Evolutionary conservation across 2,329 filamentous ascomycete genomes (phyloP).

Genomic region (Trichoderma lentiforme): DNA sequence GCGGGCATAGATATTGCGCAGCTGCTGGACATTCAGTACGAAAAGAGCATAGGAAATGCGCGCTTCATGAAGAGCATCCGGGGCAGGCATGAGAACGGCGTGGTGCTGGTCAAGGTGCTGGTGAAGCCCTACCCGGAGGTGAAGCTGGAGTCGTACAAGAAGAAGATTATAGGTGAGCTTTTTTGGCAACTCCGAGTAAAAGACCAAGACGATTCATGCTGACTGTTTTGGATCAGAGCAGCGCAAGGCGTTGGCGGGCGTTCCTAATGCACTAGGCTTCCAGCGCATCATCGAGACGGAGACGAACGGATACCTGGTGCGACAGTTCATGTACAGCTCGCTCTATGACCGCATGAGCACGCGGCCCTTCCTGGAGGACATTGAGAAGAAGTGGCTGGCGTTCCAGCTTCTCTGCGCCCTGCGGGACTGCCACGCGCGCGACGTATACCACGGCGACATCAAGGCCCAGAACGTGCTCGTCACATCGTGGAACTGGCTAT

Average conservation of each 20-base stretch:
- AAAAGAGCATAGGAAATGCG: slow-evolving; percentile 85
- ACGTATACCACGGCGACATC: slow-evolving; percentile 95
- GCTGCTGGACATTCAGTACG: slow-evolving; percentile 84
- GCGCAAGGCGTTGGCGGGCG: slow-evolving; percentile 70
- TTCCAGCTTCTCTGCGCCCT: slow-evolving; percentile 92
- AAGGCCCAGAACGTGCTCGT: slow-evolving; percentile 97
- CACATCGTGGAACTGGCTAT: slow-evolving; percentile 99
- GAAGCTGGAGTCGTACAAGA: slow-evolving; percentile 74
- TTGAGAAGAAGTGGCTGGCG: slow-evolving; percentile 98
- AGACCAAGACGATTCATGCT: background rate
- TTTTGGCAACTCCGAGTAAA: too few relatives aligned
- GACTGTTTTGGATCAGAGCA: slow-evolving; percentile 55
- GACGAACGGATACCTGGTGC: slow-evolving; percentile 86
- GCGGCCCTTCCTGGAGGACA: slow-evolving; percentile 90
- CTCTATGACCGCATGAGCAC: slow-evolving; percentile 97
- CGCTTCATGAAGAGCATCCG: slow-evolving; percentile 97
- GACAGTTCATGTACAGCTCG: slow-evolving; percentile 94
- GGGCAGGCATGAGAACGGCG: slow-evolving; percentile 82
- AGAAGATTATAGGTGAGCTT: slow-evolving; percentile 66
- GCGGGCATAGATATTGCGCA: slow-evolving; percentile 93
- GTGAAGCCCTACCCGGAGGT: slow-evolving; percentile 87
- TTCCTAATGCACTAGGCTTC: slow-evolving; percentile 89
- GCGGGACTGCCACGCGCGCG: slow-evolving; percentile 83
- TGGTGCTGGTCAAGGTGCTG: slow-evolving; percentile 91
- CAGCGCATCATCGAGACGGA: slow-evolving; percentile 89